Conservation (phyloP, 192 early-diverging fungal species). For the Umbelopsis isabellina region DNA sequence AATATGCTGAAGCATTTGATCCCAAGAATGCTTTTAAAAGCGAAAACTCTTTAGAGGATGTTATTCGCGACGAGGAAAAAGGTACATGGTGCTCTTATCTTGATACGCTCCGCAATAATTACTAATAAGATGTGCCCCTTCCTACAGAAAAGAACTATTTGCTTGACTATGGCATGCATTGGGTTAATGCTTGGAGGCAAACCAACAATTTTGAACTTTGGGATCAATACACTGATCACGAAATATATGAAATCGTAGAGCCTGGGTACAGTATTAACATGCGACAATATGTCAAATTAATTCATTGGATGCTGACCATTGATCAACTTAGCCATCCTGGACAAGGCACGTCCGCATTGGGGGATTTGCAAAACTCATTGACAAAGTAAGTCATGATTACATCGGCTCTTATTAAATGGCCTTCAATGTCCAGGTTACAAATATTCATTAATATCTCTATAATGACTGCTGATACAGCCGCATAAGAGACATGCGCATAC, state of each 20-base stretch:
- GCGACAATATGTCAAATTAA: not conserved
- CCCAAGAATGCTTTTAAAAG: slow-evolving; percentile 15
- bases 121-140: not conserved
- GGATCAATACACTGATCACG: slow-evolving; percentile 60
- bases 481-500: slow-evolving; percentile 51
- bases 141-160: slow-evolving; percentile 56
- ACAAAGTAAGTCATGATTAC: slow-evolving; percentile 49
- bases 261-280: slow-evolving; percentile 43
- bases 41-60: slow-evolving; percentile 24
- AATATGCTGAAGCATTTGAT: slow-evolving; percentile 52
- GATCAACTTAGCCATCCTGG: slow-evolving; percentile 42
- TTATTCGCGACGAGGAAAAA: slow-evolving; percentile 39
- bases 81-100: slow-evolving; percentile 15
- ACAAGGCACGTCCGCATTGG: slow-evolving; percentile 54
- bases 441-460: not conserved
- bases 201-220: slow-evolving; percentile 71
- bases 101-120: slow-evolving; percentile 8
- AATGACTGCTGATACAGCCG: slow-evolving; percentile 35
- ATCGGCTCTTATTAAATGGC: not conserved
- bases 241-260: slow-evolving; percentile 60
- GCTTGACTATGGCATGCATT: slow-evolving; percentile 65
- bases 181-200: slow-evolving; percentile 67
- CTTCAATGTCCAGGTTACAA: too few relatives aligned
- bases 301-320: not conserved
- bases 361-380: slow-evolving; percentile 51